Evolutionary conservation across 2,329 filamentous ascomycete genomes (phyloP).

Genomic region (Fusarium sp.): DNA sequence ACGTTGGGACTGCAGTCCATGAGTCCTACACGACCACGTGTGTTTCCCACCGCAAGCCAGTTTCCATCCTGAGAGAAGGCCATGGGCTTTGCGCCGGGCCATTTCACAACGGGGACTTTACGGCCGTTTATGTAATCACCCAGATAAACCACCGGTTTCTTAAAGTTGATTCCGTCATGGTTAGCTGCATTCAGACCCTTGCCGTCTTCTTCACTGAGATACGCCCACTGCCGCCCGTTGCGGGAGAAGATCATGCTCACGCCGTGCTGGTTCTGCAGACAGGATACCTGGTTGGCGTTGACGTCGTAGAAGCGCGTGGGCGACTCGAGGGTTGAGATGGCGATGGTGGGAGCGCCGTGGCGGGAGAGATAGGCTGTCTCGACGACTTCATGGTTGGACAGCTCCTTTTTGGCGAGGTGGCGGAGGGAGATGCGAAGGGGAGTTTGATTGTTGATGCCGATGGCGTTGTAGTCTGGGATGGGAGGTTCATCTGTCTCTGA

Average conservation of each 20-base stretch:
- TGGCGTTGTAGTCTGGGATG: slow-evolving; percentile 48
- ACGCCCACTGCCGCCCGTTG: slow-evolving; percentile 46
- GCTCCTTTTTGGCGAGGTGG: slow-evolving; percentile 48
- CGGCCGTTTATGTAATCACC: slow-evolving; percentile 47
- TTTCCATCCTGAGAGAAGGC: slow-evolving; percentile 46
- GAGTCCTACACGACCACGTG: slow-evolving; percentile 44
- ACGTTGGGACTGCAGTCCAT: slow-evolving; percentile 38
- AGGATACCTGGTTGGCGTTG: slow-evolving; percentile 40
- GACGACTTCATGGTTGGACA: slow-evolving; percentile 46
- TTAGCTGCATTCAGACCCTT: slow-evolving; percentile 38
- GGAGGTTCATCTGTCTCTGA: slow-evolving; percentile 43
- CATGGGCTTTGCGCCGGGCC: slow-evolving; percentile 44
- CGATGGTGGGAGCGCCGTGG: slow-evolving; percentile 37
- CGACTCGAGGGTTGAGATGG: slow-evolving; percentile 45
- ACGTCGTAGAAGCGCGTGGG: slow-evolving; percentile 48
- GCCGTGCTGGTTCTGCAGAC: slow-evolving; percentile 45
- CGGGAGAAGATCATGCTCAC: slow-evolving; percentile 45
- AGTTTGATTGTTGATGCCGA: slow-evolving; percentile 46
- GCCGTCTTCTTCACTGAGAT: slow-evolving; percentile 46
- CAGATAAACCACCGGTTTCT: slow-evolving; percentile 42
- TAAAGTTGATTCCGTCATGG: slow-evolving; percentile 45
- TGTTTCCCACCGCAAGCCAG: slow-evolving; percentile 45
- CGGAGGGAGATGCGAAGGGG: slow-evolving; percentile 46
- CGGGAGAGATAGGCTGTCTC: slow-evolving; percentile 43
- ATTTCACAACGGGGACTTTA: slow-evolving; percentile 38